Evolutionary conservation across 140 eudicot genomes (phyloP), one percentile per base, ranked within the genome.

Genomic region (Stevia rebaudiana): DNA sequence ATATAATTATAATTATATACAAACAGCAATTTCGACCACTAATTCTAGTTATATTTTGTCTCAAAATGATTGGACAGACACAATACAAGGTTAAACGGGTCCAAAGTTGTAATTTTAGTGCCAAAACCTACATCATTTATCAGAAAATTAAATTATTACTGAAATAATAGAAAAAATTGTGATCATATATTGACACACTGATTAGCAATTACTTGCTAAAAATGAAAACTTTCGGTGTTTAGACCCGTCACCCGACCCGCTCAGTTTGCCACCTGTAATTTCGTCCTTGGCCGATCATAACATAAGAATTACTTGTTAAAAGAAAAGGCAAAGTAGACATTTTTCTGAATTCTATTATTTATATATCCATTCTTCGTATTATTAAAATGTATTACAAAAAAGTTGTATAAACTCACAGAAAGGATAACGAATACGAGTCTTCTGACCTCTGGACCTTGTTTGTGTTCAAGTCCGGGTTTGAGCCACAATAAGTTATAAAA

Each of bases 401-500:
- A 75, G 39, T 13, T 47, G 33, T 35, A 77, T 33, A 71, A 49
- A 71, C 82, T 77, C 71, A 66, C 71, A 50, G 8, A 60, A 65
- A 43, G 63, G 37, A 37, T 51, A 44, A 31, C 44, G 1, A 11
- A 62, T 33, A 11, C 59, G 53, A 2, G 17, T 35, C 49, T 6
- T 35, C 57, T 8, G 22, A 36, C 40, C 68, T 60, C 60, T 47
- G 16, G 25, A 61, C 52, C 70, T 41, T 41, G 53, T 30, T 22
- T 5, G 12, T n/a, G 30, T 31, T 16, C 44, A 23, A 40, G 60
- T 55, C 62, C 48, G 5, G 46, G 21, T 65, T 10, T 8, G 35
- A 25, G 37, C 61, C 59, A 9, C 3, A 31, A 24, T 1, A 24
- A 35, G 46, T 11, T 44, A 3, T 47, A 30, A 30, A 52, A 13